These are phyloP conservation scores for Rhodotorula sp. DNA, from an alignment of 1,284 basidiomycete genomes.

Conservation along the genomic window DNA sequence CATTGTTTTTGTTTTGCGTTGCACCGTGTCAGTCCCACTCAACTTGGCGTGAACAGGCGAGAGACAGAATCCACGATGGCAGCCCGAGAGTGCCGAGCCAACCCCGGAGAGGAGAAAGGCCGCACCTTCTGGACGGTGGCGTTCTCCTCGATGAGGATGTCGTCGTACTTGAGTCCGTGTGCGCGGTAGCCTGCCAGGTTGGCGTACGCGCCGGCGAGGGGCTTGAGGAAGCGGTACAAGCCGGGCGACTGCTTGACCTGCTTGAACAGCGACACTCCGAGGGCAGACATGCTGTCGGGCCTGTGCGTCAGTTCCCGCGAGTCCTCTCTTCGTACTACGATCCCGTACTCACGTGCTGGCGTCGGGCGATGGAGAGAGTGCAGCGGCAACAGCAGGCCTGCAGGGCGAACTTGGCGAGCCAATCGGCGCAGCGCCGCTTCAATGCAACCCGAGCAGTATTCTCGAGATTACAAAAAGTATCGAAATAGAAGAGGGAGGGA, in stretches of 20 bases:
- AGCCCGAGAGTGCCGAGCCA: neutral
- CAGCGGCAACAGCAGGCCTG: neutral
- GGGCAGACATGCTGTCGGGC: slow-evolving; percentile 26
- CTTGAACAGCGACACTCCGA: slow-evolving; percentile 37
- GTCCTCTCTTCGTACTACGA: slow-evolving; percentile 49
- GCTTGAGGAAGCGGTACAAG: slow-evolving; percentile 67
- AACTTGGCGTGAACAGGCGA: neutral
- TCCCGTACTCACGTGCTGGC: neutral
- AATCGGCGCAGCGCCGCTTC: too few relatives aligned
- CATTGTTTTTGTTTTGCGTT: too few relatives aligned
- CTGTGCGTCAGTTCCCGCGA: slow-evolving; percentile 60
- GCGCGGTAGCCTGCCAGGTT: slow-evolving; percentile 79
- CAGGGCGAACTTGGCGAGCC: neutral
- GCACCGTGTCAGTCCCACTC: neutral
- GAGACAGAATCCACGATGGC: neutral
- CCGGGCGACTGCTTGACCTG: slow-evolving; percentile 26
- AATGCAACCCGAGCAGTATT: too few relatives aligned
- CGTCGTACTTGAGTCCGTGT: slow-evolving; percentile 91
- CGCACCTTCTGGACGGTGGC: slow-evolving; percentile 78
- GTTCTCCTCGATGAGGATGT: slow-evolving; percentile 88
- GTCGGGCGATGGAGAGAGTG: neutral
- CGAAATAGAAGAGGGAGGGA: too few relatives aligned
- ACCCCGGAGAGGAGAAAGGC: slow-evolving; percentile 3
- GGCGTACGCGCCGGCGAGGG: slow-evolving; percentile 82
- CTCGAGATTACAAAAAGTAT: too few relatives aligned